Percentiles rank a stretch among this genome's conserved stretches.
Conservation (phyloP, 768 basidiomycete species). For the Mycena vitilis region DNA sequence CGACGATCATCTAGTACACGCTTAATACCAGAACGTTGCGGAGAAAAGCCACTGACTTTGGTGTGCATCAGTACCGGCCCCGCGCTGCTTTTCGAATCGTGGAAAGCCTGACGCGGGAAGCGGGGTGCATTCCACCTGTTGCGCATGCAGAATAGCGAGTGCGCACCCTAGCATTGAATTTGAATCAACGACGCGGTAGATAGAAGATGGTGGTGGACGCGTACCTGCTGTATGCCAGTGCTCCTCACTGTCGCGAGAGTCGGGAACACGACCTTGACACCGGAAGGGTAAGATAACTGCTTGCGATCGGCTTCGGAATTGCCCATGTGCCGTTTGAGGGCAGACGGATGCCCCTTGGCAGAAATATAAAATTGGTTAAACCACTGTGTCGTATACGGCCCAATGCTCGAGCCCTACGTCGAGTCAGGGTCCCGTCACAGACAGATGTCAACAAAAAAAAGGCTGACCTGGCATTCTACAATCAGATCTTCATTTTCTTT, state of each 20-base stretch:
- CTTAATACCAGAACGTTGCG: background rate
- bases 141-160: slow-evolving; percentile 86
- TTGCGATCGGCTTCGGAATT: slow-evolving; percentile 65
- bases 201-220: slow-evolving; percentile 3
- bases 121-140: slow-evolving; percentile 77
- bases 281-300: slow-evolving; percentile 68
- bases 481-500: slow-evolving; percentile 63
- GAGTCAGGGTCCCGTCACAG: background rate
- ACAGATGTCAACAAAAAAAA: slow-evolving; percentile 5
- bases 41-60: slow-evolving; percentile 66
- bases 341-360: slow-evolving; percentile 67
- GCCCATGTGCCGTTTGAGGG: slow-evolving; percentile 77
- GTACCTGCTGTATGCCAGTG: slow-evolving; percentile 70
- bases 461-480: slow-evolving; percentile 84
- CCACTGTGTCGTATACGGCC: slow-evolving; percentile 85
- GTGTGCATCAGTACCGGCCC: slow-evolving; percentile 92
- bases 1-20: slow-evolving; percentile 75
- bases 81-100: slow-evolving; percentile 83
- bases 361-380: slow-evolving; percentile 86
- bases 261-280: slow-evolving; percentile 81
- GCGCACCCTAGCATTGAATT: slow-evolving; percentile 69
- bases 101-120: slow-evolving; percentile 77
- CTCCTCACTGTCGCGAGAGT: slow-evolving; percentile 73
- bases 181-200: background rate
- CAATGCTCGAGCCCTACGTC: slow-evolving; percentile 85